phyloP scores from a whole-genome alignment of 495 filamentous ascomycete species.

The Usnea hakonensis region DNA sequence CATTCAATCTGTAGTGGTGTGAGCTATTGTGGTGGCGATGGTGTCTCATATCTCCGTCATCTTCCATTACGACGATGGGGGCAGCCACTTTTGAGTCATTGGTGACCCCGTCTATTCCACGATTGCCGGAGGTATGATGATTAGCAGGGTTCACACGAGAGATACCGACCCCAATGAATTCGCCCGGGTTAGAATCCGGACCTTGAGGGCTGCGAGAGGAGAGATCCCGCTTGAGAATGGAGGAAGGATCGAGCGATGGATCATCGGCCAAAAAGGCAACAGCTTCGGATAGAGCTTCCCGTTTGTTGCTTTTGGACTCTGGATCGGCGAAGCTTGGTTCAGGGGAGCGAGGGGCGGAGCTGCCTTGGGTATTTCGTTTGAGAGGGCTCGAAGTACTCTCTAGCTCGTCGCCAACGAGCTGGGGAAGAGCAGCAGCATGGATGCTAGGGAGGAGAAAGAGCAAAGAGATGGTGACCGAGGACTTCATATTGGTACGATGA shows the following conservation, averaged over 20 bases:
- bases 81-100: not conserved
- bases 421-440: conserved; percentile 2
- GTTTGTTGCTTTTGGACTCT: not conserved
- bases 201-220: conserved; percentile 1
- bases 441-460: not conserved
- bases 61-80: not conserved
- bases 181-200: conserved; percentile 5
- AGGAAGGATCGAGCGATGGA: not conserved
- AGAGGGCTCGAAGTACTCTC: not conserved
- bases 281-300: not conserved
- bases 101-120: not conserved
- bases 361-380: not conserved
- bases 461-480: not conserved
- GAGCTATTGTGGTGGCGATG: not conserved
- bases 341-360: not conserved
- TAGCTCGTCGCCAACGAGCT: not conserved
- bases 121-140: not conserved
- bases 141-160: conserved; percentile 1
- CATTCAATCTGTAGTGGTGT: not conserved
- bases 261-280: not conserved
- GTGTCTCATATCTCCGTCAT: not conserved
- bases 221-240: not conserved
- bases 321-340: not conserved
- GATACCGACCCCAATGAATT: conserved; percentile 2
- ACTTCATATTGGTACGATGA: conserved; percentile 8